These are phyloP conservation scores for Canavalia gladiata DNA, from an alignment of 306 rosid genomes.

Conservation along the genomic window DNA sequence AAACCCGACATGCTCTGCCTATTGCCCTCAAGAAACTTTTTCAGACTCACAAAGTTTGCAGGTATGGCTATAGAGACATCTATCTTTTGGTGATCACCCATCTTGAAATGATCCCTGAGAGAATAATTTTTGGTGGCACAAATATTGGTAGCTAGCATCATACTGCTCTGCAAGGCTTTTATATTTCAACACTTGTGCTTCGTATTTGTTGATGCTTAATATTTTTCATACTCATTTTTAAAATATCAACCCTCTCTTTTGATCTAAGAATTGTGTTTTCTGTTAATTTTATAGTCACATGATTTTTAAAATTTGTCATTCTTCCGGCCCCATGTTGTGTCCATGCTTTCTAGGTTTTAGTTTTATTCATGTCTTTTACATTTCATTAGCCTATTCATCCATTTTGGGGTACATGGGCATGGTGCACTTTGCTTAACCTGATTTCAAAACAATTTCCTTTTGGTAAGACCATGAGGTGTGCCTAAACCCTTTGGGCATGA, in stretches of 20 bases:
- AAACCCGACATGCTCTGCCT: conserved; percentile 77
- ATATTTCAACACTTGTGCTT: background rate
- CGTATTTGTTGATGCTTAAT: background rate
- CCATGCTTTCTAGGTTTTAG: background rate
- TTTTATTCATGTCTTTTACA: conserved; percentile 1
- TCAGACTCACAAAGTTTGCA: conserved; percentile 86
- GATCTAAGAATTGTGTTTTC: background rate
- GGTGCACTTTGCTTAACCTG: background rate
- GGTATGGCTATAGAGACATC: conserved; percentile 54
- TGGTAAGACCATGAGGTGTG: background rate
- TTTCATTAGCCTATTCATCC: conserved; percentile 14
- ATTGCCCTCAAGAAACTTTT: conserved; percentile 72
- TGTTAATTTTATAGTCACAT: background rate
- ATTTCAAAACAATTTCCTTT: background rate
- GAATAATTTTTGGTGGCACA: conserved; percentile 23
- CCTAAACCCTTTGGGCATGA: background rate
- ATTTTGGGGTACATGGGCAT: background rate
- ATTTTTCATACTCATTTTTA: background rate
- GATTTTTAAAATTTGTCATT: background rate
- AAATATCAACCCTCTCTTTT: background rate
- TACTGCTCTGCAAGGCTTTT: conserved; percentile 24
- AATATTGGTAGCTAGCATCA: conserved; percentile 25
- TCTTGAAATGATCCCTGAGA: conserved; percentile 2
- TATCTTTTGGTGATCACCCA: conserved; percentile 24
- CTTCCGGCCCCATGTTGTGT: background rate